These are phyloP conservation scores for Cystofilobasidium bisporidii DNA, from an alignment of 768 basidiomycete species.

Conservation along the genomic window DNA sequence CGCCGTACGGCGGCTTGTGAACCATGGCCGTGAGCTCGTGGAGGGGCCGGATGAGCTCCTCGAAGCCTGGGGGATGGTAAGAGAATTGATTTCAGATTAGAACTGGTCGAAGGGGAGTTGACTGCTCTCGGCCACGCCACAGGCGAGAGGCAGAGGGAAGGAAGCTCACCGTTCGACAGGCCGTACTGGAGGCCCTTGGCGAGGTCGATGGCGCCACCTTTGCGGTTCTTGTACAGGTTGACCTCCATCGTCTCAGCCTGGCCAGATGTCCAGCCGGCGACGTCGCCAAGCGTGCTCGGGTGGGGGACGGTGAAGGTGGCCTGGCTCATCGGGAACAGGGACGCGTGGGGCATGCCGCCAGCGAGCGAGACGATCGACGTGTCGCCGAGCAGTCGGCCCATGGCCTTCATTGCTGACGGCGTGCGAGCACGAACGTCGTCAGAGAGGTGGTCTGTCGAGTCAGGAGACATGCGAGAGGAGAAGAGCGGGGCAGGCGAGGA, in stretches of 20 bases:
- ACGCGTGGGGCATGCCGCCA: slow-evolving; percentile 27
- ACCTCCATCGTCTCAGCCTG: slow-evolving; percentile 6
- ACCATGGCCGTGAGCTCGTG: slow-evolving; percentile 18
- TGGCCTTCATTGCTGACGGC: slow-evolving; percentile 11
- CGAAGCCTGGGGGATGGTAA: slow-evolving; percentile 3
- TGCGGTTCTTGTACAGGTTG: slow-evolving; percentile 7
- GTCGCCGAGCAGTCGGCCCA: slow-evolving; percentile 5
- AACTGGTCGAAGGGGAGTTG: no score
- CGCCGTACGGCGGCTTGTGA: slow-evolving; percentile 20
- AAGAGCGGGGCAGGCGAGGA: not conserved
- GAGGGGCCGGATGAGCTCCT: slow-evolving; percentile 21
- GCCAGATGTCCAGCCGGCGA: slow-evolving; percentile 30
- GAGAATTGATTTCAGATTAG: not conserved
- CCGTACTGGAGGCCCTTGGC: slow-evolving; percentile 19
- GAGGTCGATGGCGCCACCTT: slow-evolving; percentile 17
- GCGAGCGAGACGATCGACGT: slow-evolving; percentile 18
- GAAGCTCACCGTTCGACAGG: not conserved
- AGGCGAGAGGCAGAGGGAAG: no score
- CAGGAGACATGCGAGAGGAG: not conserved
- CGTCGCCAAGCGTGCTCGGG: slow-evolving; percentile 27
- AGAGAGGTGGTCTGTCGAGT: slow-evolving; percentile 4
- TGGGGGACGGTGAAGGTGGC: slow-evolving; percentile 33
- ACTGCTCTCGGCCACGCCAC: no score
- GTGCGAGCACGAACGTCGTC: slow-evolving; percentile 2
- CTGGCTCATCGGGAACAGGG: slow-evolving; percentile 34